Percentiles rank a stretch among this genome's conserved stretches.
phyloP scores from a whole-genome alignment of 371 early-diverging fungal genomes.

The Mortierella sp. region DNA sequence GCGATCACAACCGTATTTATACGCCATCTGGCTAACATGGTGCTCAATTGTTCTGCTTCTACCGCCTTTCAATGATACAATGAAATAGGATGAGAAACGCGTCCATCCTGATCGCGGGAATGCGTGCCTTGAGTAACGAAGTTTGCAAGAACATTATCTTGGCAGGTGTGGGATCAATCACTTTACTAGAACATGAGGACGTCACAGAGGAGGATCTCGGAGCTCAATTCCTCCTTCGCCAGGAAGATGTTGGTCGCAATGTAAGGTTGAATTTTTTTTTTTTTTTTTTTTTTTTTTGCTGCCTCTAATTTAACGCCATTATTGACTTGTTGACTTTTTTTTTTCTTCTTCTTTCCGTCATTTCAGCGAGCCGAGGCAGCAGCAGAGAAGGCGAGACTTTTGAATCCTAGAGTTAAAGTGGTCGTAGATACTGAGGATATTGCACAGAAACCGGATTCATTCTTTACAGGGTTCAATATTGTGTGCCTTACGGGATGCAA shows the following conservation, averaged over 20 bases:
- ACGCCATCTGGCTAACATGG: too few relatives aligned
- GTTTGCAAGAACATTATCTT: slow-evolving; percentile 92
- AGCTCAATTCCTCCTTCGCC: slow-evolving; percentile 79
- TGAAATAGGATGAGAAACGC: slow-evolving; percentile 81
- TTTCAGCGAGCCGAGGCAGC: slow-evolving; percentile 76
- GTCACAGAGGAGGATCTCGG: slow-evolving; percentile 80
- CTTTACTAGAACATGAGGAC: slow-evolving; percentile 70
- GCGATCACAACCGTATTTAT: too few relatives aligned
- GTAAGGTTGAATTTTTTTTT: slow-evolving; percentile 53
- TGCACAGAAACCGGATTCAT: slow-evolving; percentile 60
- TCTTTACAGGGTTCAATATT: slow-evolving; percentile 73
- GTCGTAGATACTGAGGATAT: slow-evolving; percentile 65
- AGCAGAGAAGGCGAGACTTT: slow-evolving; percentile 63
- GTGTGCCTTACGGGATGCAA: slow-evolving; percentile 70
- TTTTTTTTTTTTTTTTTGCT: neutral
- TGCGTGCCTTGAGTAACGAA: slow-evolving; percentile 81
- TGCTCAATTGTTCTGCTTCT: too few relatives aligned
- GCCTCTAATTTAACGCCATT: neutral
- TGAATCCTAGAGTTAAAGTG: slow-evolving; percentile 85
- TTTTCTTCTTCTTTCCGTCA: too few relatives aligned
- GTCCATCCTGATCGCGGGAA: slow-evolving; percentile 76
- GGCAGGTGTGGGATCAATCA: slow-evolving; percentile 87
- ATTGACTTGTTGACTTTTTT: neutral
- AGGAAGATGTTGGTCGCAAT: slow-evolving; percentile 75
- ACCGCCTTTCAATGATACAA: neutral